Percentiles rank a stretch among this genome's conserved stretches.
These are phyloP conservation scores for Paecilomyces fulvus DNA, from an alignment of 2,329 filamentous ascomycete genomes.

Conservation along the genomic window DNA sequence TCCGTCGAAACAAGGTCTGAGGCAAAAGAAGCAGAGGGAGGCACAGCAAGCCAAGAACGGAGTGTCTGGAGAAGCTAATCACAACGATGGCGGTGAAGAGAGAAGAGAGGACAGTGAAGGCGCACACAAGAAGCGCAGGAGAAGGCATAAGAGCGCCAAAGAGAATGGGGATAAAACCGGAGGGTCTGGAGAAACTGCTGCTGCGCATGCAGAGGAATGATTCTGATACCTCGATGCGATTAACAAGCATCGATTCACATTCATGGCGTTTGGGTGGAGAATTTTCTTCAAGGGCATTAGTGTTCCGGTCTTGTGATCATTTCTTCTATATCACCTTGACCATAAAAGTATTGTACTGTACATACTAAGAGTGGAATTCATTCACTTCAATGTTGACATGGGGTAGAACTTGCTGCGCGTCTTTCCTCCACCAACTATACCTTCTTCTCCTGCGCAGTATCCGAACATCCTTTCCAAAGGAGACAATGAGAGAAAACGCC, in stretches of 20 bases:
- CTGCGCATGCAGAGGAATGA: not conserved
- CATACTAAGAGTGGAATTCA: not conserved
- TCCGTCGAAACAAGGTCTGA: conserved; percentile 6
- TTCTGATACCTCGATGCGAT: not conserved
- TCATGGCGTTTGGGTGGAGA: conserved; percentile 2
- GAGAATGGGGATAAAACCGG: conserved; percentile 11
- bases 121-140: conserved; percentile 22
- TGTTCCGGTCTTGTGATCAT: not conserved
- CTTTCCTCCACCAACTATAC: not conserved
- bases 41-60: conserved; percentile 3
- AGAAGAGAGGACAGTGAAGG: conserved; percentile 13
- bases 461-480: not conserved
- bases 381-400: not conserved
- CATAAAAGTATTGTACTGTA: conserved; percentile 1
- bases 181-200: not conserved
- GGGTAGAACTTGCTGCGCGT: not conserved
- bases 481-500: not conserved
- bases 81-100: not conserved
- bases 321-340: not conserved
- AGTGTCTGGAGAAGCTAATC: conserved; percentile 12
- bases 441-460: not conserved
- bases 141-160: conserved; percentile 24
- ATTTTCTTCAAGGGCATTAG: not conserved
- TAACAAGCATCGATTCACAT: not conserved
- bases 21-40: conserved; percentile 10